A percentile compares a stretch with the other conserved stretches of the same genome.
Evolutionary conservation across 2,329 filamentous ascomycete species (phyloP).

Genomic region (Fusarium incarnatum): DNA sequence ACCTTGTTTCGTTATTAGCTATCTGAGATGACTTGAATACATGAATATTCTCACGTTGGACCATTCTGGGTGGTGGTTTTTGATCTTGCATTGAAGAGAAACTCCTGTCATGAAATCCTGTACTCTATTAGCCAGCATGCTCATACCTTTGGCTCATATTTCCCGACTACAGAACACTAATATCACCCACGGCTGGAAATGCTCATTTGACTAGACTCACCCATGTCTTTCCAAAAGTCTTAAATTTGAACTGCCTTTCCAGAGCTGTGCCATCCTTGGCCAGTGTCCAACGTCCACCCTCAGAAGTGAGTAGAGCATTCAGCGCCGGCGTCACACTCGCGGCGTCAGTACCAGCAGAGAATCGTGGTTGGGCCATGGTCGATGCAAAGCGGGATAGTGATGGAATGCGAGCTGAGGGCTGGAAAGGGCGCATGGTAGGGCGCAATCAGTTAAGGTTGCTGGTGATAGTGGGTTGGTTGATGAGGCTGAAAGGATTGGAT

Average conservation of each 20-base stretch:
- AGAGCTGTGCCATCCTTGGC: conserved; percentile 64
- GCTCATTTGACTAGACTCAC: conserved; percentile 53
- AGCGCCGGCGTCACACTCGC: conserved; percentile 51
- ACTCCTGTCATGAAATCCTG: conserved; percentile 82
- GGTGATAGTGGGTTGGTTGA: conserved; percentile 1
- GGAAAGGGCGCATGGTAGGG: conserved; percentile 31
- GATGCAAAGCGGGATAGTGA: conserved; percentile 25
- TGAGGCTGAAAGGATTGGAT: conserved; percentile 24
- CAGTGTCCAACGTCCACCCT: conserved; percentile 62
- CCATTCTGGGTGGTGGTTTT: conserved; percentile 82
- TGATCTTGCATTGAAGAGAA: conserved; percentile 73
- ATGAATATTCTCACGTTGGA: conserved; percentile 66
- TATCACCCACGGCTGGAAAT: background rate
- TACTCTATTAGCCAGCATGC: conserved; percentile 7
- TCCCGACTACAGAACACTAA: background rate
- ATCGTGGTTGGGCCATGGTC: conserved; percentile 52
- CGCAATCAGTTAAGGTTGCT: conserved; percentile 3
- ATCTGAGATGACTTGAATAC: background rate
- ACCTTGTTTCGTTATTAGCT: conserved; percentile 58
- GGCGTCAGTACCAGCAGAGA: conserved; percentile 61
- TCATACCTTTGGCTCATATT: background rate
- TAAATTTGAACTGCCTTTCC: conserved; percentile 72
- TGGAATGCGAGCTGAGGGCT: conserved; percentile 13
- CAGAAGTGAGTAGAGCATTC: conserved; percentile 55
- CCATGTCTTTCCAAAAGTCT: conserved; percentile 74